These are phyloP conservation scores for Umbellularia californica DNA, from an alignment of 164 flowering plant species.

Conservation along the genomic window DNA sequence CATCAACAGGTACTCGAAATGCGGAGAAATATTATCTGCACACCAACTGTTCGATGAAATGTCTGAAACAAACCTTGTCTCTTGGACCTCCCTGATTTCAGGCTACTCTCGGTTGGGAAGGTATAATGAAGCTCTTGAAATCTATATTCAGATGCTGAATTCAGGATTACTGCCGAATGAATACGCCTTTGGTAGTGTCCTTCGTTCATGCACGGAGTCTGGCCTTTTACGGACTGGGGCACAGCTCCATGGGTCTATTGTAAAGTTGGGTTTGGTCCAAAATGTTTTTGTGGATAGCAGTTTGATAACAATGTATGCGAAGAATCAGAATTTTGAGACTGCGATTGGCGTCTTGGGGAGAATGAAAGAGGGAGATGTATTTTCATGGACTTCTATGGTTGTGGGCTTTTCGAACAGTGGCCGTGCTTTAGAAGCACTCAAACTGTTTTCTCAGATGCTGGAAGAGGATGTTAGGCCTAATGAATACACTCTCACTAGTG, in stretches of 20 bases:
- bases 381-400: slow-evolving; percentile 17
- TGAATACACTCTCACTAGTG: slow-evolving; percentile 17
- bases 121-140: slow-evolving; percentile 4
- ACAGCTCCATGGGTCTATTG: slow-evolving; percentile 14
- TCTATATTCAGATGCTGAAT: slow-evolving; percentile 11
- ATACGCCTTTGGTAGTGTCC: slow-evolving; percentile 15
- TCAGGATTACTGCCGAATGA: slow-evolving; percentile 16
- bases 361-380: slow-evolving; percentile 13
- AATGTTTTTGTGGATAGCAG: slow-evolving; percentile 14
- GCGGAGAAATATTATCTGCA: slow-evolving; percentile 6
- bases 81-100: slow-evolving; percentile 15
- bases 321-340: slow-evolving; percentile 7
- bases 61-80: slow-evolving; percentile 15
- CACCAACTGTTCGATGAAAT: slow-evolving; percentile 14
- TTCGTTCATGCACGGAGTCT: slow-evolving; percentile 14
- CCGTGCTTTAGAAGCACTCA: slow-evolving; percentile 8
- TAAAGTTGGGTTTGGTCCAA: slow-evolving; percentile 9
- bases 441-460: slow-evolving; percentile 10
- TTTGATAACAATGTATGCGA: slow-evolving; percentile 13
- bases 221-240: slow-evolving; percentile 4
- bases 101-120: slow-evolving; percentile 10
- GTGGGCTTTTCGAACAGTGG: slow-evolving; percentile 10
- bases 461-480: slow-evolving; percentile 12
- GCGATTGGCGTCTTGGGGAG: slow-evolving; percentile 5
- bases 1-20: slow-evolving; percentile 8